phyloP scores from a whole-genome alignment of 2,329 filamentous ascomycete genomes.

The Aspergillus neotritici region DNA sequence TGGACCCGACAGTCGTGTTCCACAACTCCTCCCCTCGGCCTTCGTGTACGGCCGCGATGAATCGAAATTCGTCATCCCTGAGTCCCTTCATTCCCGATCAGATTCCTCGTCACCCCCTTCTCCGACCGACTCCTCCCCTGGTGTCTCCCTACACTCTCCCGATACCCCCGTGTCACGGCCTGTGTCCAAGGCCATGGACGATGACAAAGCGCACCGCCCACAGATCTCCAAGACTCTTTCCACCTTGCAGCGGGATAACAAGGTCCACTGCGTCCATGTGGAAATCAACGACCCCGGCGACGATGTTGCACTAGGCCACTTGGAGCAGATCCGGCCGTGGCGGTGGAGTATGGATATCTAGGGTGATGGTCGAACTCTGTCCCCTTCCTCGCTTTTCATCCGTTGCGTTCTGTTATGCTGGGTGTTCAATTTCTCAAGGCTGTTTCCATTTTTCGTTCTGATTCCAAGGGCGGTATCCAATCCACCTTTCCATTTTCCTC shows the following conservation, averaged over 20 bases:
- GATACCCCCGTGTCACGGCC: slow-evolving; percentile 34
- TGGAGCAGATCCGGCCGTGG: slow-evolving; percentile 34
- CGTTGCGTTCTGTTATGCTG: not conserved
- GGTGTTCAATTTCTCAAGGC: not conserved
- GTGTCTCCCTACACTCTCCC: slow-evolving; percentile 27
- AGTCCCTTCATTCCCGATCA: slow-evolving; percentile 23
- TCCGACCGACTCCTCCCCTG: slow-evolving; percentile 22
- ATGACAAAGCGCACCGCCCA: slow-evolving; percentile 26
- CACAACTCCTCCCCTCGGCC: slow-evolving; percentile 16
- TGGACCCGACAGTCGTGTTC: not conserved
- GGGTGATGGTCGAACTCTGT: slow-evolving; percentile 2
- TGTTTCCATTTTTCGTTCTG: slow-evolving; percentile 3
- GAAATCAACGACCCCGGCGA: slow-evolving; percentile 32
- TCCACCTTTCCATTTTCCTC: slow-evolving; percentile 2
- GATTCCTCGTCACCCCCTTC: slow-evolving; percentile 29
- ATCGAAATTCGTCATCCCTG: slow-evolving; percentile 17
- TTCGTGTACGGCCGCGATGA: slow-evolving; percentile 16
- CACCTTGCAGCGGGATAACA: slow-evolving; percentile 28
- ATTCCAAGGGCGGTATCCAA: not conserved
- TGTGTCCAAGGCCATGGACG: slow-evolving; percentile 31
- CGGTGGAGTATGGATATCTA: slow-evolving; percentile 43
- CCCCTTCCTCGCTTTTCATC: slow-evolving; percentile 1
- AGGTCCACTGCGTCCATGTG: slow-evolving; percentile 31
- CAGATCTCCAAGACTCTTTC: slow-evolving; percentile 31
- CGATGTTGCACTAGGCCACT: slow-evolving; percentile 27